Percentiles rank a stretch among this genome's conserved stretches.
phyloP scores from a whole-genome alignment of 202 grass and related monocot genomes.

The Dendrocalamus latiflorus region DNA sequence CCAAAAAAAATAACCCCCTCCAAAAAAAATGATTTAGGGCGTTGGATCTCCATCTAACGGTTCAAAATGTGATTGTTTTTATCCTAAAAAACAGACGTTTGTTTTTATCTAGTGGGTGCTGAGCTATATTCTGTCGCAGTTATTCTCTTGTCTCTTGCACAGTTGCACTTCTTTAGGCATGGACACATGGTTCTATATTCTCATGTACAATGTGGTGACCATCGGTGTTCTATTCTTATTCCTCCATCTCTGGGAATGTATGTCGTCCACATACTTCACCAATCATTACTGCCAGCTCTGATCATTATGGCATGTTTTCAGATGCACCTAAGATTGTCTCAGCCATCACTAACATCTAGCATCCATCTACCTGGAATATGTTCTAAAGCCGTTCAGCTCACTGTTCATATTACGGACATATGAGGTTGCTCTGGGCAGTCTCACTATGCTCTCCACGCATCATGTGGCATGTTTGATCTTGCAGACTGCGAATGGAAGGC shows the following conservation, averaged over 20 bases:
- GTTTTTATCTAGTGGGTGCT: not conserved
- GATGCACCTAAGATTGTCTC: not conserved
- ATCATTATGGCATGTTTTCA: slow-evolving; percentile 17
- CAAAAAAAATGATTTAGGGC: too few relatives aligned
- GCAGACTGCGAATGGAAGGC: slow-evolving; percentile 61
- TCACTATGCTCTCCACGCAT: not conserved
- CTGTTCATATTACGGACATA: not conserved
- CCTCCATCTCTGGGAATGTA: not conserved
- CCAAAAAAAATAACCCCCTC: too few relatives aligned
- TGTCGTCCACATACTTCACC: not conserved
- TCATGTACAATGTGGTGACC: not conserved
- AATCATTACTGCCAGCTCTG: slow-evolving; percentile 5
- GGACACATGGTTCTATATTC: slow-evolving; percentile 5
- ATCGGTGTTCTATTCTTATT: not conserved
- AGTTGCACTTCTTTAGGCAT: too few relatives aligned
- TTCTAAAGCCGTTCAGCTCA: not conserved
- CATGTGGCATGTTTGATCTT: slow-evolving; percentile 9
- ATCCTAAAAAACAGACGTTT: too few relatives aligned
- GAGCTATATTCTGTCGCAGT: too few relatives aligned
- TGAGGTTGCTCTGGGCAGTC: not conserved
- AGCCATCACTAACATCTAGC: not conserved
- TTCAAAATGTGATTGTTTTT: too few relatives aligned
- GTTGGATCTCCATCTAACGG: too few relatives aligned
- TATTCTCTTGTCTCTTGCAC: not conserved
- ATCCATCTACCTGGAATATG: not conserved